Evolutionary conservation across 441 rosid species (phyloP).

Genomic region (Flueggea neowawraea): DNA sequence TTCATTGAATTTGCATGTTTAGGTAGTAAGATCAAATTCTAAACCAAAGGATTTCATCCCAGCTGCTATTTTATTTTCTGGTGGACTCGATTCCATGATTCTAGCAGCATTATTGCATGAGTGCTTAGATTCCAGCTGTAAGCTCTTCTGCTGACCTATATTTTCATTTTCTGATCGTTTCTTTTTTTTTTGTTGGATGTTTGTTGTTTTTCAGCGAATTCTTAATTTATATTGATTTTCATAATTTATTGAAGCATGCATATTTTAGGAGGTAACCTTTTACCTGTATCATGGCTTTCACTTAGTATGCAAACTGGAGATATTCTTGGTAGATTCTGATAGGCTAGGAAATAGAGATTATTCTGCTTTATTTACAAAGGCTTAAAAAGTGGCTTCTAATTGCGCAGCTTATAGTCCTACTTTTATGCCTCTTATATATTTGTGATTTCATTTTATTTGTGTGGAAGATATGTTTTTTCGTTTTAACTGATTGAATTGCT

Average conservation of each 20-base stretch:
- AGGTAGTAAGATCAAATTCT: constrained; percentile 33
- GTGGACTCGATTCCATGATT: constrained; percentile 96
- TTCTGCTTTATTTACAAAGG: too few relatives aligned
- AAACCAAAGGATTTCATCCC: constrained; percentile 44
- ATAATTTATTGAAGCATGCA: constrained; percentile 2
- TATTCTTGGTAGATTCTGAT: too few relatives aligned
- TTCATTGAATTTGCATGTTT: constrained; percentile 15
- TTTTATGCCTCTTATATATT: too few relatives aligned
- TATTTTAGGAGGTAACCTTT: not conserved
- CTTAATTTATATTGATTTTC: not conserved
- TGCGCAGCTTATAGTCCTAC: too few relatives aligned
- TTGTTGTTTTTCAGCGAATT: not conserved
- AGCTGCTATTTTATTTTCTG: constrained; percentile 90
- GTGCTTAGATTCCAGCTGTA: constrained; percentile 69
- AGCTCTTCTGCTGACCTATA: constrained; percentile 13
- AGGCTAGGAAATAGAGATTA: too few relatives aligned
- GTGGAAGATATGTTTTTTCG: too few relatives aligned
- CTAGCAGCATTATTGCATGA: constrained; percentile 81
- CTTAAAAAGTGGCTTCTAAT: too few relatives aligned
- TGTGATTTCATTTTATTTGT: too few relatives aligned
- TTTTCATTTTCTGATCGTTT: not conserved
- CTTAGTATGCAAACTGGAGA: too few relatives aligned
- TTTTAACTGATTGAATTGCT: too few relatives aligned
- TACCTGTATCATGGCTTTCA: not conserved
- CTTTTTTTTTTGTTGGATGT: not conserved